Percentiles rank a stretch among this genome's conserved stretches.
Evolutionary conservation across 2,329 filamentous ascomycete species (phyloP).

Genomic region (Fonsecaea pugnacius): DNA sequence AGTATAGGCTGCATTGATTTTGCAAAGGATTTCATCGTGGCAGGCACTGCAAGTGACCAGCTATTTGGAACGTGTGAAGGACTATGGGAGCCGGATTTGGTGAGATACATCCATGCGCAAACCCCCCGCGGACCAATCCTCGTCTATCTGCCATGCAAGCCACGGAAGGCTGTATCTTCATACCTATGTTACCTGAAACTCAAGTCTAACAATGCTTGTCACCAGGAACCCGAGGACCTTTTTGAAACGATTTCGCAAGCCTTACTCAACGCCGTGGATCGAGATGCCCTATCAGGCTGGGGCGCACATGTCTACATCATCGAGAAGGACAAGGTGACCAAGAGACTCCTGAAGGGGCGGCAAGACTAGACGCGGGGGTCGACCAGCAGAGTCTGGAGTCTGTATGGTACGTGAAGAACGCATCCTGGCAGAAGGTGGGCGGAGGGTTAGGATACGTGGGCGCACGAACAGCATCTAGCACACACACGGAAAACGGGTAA

Average conservation of each 20-base stretch:
- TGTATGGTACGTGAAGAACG: constrained; percentile 18
- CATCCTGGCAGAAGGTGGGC: constrained; percentile 9
- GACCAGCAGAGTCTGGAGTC: constrained; percentile 5
- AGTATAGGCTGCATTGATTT: constrained; percentile 99
- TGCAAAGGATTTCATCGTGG: constrained; percentile 99
- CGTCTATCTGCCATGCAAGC: neutral
- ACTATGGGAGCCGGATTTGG: constrained; percentile 96
- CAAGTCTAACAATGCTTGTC: constrained; percentile 10
- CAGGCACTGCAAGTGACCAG: constrained; percentile 94
- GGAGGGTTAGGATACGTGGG: neutral
- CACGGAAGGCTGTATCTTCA: neutral
- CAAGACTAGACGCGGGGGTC: constrained; percentile 69
- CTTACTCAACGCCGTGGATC: constrained; percentile 90
- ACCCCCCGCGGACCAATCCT: neutral
- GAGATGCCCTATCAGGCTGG: constrained; percentile 96
- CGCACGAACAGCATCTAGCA: neutral
- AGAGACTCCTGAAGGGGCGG: constrained; percentile 95
- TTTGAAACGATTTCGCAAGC: constrained; percentile 99
- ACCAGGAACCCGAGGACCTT: constrained; percentile 82
- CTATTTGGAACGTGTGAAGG: constrained; percentile 98
- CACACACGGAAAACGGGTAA: neutral
- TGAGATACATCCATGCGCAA: constrained; percentile 53
- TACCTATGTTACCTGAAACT: neutral
- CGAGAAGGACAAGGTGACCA: constrained; percentile 99
- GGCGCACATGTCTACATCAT: constrained; percentile 99